These are phyloP conservation scores for Lactifluus echinatus DNA, from an alignment of 768 basidiomycete species.

Conservation along the genomic window DNA sequence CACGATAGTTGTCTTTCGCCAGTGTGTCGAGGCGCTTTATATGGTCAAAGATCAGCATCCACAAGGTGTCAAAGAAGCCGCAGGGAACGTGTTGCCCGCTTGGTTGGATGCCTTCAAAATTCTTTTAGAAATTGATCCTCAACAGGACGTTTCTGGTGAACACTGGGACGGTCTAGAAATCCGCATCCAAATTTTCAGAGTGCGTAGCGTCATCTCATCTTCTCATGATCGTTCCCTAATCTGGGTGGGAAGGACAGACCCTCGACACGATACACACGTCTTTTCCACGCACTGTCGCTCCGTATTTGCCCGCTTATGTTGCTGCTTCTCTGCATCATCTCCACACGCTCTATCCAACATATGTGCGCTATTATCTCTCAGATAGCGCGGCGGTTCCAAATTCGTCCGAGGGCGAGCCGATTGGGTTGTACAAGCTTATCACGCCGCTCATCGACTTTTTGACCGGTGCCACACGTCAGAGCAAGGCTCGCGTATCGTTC, in stretches of 20 bases:
- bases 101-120: conserved; percentile 91
- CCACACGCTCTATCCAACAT: conserved; percentile 47
- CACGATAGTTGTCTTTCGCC: conserved; percentile 80
- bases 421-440: conserved; percentile 70
- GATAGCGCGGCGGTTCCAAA: conserved; percentile 46
- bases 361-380: conserved; percentile 53
- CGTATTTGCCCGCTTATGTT: conserved; percentile 56
- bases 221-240: neutral
- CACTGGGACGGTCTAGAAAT: conserved; percentile 81
- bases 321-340: conserved; percentile 51
- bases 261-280: conserved; percentile 71
- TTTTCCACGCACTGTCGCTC: conserved; percentile 66
- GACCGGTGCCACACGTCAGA: conserved; percentile 53
- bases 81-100: conserved; percentile 67
- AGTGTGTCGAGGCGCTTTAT: conserved; percentile 82
- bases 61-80: conserved; percentile 75
- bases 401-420: conserved; percentile 65
- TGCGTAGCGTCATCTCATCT: conserved; percentile 26
- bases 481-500: conserved; percentile 60
- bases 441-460: conserved; percentile 78
- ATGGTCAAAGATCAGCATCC: conserved; percentile 95
- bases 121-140: conserved; percentile 57
- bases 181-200: conserved; percentile 80
- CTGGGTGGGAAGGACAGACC: conserved; percentile 39
- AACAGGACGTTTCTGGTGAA: conserved; percentile 47